Evolutionary conservation across 2,329 filamentous ascomycete species (phyloP).

Genomic region (Penicillium sp.): DNA sequence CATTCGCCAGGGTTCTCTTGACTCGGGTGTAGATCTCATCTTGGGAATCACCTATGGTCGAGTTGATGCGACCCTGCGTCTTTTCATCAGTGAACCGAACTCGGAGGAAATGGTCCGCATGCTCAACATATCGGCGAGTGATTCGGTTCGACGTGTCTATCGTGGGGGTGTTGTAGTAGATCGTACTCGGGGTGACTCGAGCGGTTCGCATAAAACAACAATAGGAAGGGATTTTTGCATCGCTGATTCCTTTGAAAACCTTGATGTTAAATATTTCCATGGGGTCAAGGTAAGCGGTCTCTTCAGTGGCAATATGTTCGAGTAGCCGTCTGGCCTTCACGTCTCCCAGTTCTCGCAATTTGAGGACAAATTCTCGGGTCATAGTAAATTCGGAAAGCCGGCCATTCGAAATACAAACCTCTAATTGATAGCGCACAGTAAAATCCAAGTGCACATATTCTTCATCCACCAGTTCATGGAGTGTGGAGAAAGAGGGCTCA

Average conservation of each 20-base stretch:
- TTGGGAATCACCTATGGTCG: conserved; percentile 60
- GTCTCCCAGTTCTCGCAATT: conserved; percentile 58
- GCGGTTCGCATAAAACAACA: conserved; percentile 78
- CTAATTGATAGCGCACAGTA: conserved; percentile 82
- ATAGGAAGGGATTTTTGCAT: conserved; percentile 66
- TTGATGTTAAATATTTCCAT: conserved; percentile 69
- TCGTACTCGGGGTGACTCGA: conserved; percentile 79
- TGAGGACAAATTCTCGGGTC: conserved; percentile 66
- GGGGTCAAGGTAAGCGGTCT: conserved; percentile 67
- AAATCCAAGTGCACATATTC: conserved; percentile 62
- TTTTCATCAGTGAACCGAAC: conserved; percentile 89
- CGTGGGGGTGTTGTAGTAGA: conserved; percentile 75
- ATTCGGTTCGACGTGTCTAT: conserved; percentile 90
- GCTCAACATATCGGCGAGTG: conserved; percentile 69
- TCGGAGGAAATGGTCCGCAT: conserved; percentile 80
- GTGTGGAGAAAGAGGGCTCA: conserved; percentile 37
- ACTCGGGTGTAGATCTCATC: conserved; percentile 77
- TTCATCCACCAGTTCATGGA: conserved; percentile 39
- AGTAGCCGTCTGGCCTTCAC: conserved; percentile 67
- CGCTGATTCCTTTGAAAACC: conserved; percentile 51
- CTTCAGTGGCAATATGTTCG: conserved; percentile 72
- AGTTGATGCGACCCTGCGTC: conserved; percentile 63
- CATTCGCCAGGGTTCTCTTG: conserved; percentile 71
- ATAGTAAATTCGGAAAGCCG: conserved; percentile 78
- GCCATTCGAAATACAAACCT: conserved; percentile 86